These are phyloP conservation scores for Suhomyces wounanorum DNA, from an alignment of 1,139 yeast genomes.

Conservation along the genomic window DNA sequence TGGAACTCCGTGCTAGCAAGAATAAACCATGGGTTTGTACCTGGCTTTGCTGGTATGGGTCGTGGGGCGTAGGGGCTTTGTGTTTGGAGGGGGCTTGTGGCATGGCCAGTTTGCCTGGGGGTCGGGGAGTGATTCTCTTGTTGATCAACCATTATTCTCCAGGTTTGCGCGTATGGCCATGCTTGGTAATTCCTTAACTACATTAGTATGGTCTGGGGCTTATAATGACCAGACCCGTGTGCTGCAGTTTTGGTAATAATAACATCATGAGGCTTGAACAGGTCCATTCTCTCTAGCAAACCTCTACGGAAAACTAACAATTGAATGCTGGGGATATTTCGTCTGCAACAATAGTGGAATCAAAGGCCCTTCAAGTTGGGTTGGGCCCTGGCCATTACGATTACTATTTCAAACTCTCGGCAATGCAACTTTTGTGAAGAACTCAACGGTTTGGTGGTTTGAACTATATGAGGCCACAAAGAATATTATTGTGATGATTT, in stretches of 20 bases:
- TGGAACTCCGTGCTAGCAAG: constrained; percentile 5
- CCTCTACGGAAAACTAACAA: too few relatives aligned
- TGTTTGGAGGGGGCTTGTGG: neutral
- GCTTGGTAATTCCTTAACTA: neutral
- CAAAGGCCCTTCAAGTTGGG: too few relatives aligned
- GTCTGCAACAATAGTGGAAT: too few relatives aligned
- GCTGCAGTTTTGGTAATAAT: neutral
- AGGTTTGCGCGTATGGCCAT: neutral
- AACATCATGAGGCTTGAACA: neutral
- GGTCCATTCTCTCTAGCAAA: too few relatives aligned
- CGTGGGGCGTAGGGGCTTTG: neutral
- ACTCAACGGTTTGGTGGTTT: neutral
- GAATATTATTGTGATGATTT: neutral
- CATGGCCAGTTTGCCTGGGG: neutral
- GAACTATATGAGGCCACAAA: too few relatives aligned
- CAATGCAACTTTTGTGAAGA: too few relatives aligned
- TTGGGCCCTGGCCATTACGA: too few relatives aligned
- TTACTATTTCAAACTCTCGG: too few relatives aligned
- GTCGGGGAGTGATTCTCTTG: neutral
- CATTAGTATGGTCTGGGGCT: neutral
- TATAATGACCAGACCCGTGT: neutral
- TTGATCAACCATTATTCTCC: neutral
- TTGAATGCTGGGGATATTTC: too few relatives aligned
- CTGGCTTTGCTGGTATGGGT: neutral
- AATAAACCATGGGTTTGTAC: neutral